Conservation (phyloP, 1,284 basidiomycete genomes). For the Sanghuangporus baumii region DNA sequence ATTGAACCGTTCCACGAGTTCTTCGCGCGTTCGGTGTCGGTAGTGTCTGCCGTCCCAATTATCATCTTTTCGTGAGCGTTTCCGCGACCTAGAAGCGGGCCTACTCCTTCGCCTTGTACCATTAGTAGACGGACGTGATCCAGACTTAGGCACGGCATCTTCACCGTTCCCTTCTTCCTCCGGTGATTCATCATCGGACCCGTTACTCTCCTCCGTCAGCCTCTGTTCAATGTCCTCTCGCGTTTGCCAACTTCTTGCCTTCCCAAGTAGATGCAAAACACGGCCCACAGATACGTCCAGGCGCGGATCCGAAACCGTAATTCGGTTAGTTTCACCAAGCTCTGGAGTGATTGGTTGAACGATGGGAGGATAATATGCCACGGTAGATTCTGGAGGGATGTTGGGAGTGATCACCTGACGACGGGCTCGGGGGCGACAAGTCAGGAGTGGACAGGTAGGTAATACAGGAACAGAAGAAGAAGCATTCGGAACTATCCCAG, state of each 20-base stretch:
- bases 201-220: background rate
- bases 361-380: conserved; percentile 27
- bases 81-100: background rate
- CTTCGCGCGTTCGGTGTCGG: conserved; percentile 18
- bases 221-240: conserved; percentile 57
- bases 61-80: conserved; percentile 8
- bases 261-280: conserved; percentile 42
- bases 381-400: conserved; percentile 32
- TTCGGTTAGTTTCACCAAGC: background rate
- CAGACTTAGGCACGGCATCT: background rate
- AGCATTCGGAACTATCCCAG: background rate
- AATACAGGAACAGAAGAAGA: conserved; percentile 23
- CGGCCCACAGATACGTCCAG: conserved; percentile 64
- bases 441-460: conserved; percentile 30
- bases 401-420: conserved; percentile 18
- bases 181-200: conserved; percentile 5
- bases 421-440: conserved; percentile 26
- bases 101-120: background rate
- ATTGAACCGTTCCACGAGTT: conserved; percentile 37
- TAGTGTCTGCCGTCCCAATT: conserved; percentile 17
- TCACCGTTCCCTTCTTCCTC: conserved; percentile 2
- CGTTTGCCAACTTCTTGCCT: conserved; percentile 41
- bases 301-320: conserved; percentile 24
- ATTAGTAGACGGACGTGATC: background rate
- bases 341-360: conserved; percentile 16